Percentiles rank a stretch among this genome's conserved stretches.
Conservation (phyloP, 2,329 filamentous ascomycete genomes). For the Cercospora beticola region DNA sequence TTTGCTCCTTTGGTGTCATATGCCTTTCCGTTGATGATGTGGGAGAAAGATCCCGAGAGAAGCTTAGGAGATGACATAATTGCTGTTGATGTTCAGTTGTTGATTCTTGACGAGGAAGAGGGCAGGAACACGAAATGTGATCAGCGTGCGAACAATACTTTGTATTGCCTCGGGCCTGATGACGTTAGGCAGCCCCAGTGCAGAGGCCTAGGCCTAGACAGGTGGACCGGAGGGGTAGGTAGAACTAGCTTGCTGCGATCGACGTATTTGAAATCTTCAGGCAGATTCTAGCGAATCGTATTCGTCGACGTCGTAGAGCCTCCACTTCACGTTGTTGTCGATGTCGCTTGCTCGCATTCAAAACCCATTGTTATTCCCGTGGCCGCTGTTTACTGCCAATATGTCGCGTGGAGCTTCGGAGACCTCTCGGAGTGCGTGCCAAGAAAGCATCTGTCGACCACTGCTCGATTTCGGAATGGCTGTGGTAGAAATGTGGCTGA, state of each 20-base stretch:
- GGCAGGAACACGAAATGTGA: neutral
- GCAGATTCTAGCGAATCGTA: neutral
- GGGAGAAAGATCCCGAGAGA: slow-evolving; percentile 32
- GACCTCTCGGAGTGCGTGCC: neutral
- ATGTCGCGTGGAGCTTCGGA: neutral
- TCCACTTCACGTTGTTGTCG: neutral
- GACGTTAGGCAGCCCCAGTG: neutral
- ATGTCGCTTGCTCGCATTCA: neutral
- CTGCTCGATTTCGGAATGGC: neutral
- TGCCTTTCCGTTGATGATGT: slow-evolving; percentile 41
- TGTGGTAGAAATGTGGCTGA: neutral
- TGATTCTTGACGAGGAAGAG: neutral
- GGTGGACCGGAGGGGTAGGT: neutral
- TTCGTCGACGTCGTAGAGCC: neutral
- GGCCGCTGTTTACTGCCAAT: neutral
- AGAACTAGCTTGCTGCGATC: neutral
- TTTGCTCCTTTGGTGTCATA: slow-evolving; percentile 31
- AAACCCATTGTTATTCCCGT: neutral
- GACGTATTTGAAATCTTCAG: neutral
- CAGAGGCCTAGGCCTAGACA: neutral
- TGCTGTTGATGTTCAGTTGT: neutral
- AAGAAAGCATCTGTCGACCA: neutral
- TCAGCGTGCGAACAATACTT: neutral
- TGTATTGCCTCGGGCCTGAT: neutral
- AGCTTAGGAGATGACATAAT: slow-evolving; percentile 23